Evolutionary conservation across 257 asterid species (phyloP), one percentile per base, ranked within the genome.

Genomic region (Fraxinus pennsylvanica): DNA sequence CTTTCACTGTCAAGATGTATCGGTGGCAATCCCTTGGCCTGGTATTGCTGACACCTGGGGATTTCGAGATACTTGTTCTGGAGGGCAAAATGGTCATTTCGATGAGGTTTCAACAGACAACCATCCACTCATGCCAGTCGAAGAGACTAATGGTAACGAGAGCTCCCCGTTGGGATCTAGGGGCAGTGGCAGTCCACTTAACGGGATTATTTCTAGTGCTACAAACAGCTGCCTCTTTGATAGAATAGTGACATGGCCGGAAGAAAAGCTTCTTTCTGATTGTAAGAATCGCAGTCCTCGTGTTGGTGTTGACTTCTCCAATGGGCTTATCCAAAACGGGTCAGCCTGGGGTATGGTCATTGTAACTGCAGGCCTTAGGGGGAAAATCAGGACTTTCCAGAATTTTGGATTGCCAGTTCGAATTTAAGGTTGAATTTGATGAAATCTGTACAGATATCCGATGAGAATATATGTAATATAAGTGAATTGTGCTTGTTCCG

Each of bases 21-120:
- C 99, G 3, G 86, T 85, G 50, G 99, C 98, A 59, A 90, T 93
- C 84, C 97, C 99, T n/a, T 96, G 99, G 99, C 99, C 97, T 38
- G 94, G 97, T 22, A 65, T 86, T 69, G 75, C 88, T 1, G 92
- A 86, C 68, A 66, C 87, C 17, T 86, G 86, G 91, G 86, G 71
- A 57, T 80, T 68, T 82, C 91, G 78, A 74, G 84, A 87, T 68
- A 54, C 81, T 43, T 81, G 82, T 38, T 73, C 85, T n/a, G 68
- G 79, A 47, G 88, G 78, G 4, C 86, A 74, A 27, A 89, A 84
- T 68, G 86, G 89, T 21, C 86, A 59, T 41, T 76, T 81, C 0
- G 92, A 92, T 74, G 91, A 90, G 75, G 88, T 43, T 38, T 76
- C 81, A 29, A 84, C 87, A 0, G 88, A 85, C 68, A 87, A 87